Percentiles rank a stretch among this genome's conserved stretches.
phyloP scores from a whole-genome alignment of 345 rosid genomes.

The Boechera stricta region DNA sequence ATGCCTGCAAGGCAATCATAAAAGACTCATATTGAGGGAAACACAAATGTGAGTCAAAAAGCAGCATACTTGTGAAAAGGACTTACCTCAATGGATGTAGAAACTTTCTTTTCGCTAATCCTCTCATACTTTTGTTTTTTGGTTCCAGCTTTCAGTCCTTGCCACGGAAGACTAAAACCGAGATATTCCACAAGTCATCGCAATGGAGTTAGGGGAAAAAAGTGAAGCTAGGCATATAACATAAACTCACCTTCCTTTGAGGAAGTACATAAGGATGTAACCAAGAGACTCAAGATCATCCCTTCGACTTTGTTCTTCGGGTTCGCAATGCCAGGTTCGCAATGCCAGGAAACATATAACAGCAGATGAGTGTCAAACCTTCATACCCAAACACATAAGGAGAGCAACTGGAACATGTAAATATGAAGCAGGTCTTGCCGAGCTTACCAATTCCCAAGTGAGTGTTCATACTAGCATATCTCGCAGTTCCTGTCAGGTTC shows the following conservation, averaged over 20 bases:
- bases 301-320: constrained; percentile 93
- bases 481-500: constrained; percentile 96
- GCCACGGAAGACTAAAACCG: constrained; percentile 92
- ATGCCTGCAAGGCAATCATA: constrained; percentile 23
- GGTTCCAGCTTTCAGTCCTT: constrained; percentile 96
- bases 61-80: constrained; percentile 12
- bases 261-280: constrained; percentile 92
- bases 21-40: background rate
- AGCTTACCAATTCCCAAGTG: constrained; percentile 94
- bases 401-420: background rate
- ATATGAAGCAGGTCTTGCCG: background rate
- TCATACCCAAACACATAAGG: constrained; percentile 35
- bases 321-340: constrained; percentile 5
- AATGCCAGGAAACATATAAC: constrained; percentile 28
- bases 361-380: constrained; percentile 20
- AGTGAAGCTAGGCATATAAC: background rate
- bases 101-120: constrained; percentile 98
- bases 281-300: constrained; percentile 99
- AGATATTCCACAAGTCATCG: constrained; percentile 24
- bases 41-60: constrained; percentile 1
- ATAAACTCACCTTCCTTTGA: constrained; percentile 85
- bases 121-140: constrained; percentile 98
- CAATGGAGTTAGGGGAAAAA: constrained; percentile 11
- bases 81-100: constrained; percentile 73
- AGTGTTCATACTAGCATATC: constrained; percentile 99